Conservation (phyloP, 2,329 filamentous ascomycete species). For the Fusarium miscanthi region DNA sequence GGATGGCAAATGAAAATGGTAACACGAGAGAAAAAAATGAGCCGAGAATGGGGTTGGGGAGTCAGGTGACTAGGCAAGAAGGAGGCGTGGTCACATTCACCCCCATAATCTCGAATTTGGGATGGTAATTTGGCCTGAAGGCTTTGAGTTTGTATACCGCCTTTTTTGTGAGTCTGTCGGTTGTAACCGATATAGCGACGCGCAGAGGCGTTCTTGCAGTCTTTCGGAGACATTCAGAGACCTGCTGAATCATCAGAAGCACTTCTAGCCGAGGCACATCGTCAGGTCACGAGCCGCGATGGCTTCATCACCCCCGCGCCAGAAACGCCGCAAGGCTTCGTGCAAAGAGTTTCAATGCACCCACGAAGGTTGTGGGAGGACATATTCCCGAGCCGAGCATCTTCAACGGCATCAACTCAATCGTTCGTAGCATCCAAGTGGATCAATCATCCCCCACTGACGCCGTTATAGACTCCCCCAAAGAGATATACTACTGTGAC, state of each 20-base stretch:
- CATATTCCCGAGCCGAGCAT: conserved; percentile 45
- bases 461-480: conserved; percentile 41
- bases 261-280: conserved; percentile 18
- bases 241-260: neutral
- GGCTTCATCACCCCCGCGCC: conserved; percentile 45
- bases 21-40: conserved; percentile 13
- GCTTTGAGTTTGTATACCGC: conserved; percentile 16
- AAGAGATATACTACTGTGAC: conserved; percentile 47
- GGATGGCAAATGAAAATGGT: conserved; percentile 13
- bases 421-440: conserved; percentile 24
- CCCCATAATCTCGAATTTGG: conserved; percentile 39
- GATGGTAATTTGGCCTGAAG: neutral
- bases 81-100: conserved; percentile 23
- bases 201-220: neutral
- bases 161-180: neutral
- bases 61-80: conserved; percentile 36
- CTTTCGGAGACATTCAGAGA: neutral
- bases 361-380: conserved; percentile 46
- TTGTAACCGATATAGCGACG: neutral
- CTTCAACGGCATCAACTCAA: conserved; percentile 45
- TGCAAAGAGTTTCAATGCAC: conserved; percentile 48
- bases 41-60: conserved; percentile 30
- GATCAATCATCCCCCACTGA: conserved; percentile 13
- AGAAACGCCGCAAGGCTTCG: conserved; percentile 47
- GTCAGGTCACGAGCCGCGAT: conserved; percentile 34